These are phyloP conservation scores for Alternaria triticimaculans DNA, from an alignment of 2,329 filamentous ascomycete species.

Conservation along the genomic window DNA sequence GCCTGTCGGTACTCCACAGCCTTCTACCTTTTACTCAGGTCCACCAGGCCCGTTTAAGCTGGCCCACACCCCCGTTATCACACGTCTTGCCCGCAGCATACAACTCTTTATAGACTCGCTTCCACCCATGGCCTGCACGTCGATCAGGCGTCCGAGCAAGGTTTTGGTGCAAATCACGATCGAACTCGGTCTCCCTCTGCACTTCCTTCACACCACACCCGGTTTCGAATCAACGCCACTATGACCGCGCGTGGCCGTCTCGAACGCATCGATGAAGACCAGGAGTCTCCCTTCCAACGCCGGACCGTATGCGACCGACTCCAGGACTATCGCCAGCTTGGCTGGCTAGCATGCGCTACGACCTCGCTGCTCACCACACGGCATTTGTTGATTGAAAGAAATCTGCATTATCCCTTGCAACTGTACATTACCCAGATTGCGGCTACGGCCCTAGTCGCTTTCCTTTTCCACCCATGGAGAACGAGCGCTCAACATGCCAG, in stretches of 20 bases:
- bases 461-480: slow-evolving; percentile 1
- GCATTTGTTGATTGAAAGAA: slow-evolving; percentile 29
- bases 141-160: not conserved
- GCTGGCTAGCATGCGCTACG: slow-evolving; percentile 26
- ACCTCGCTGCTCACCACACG: slow-evolving; percentile 28
- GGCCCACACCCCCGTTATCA: slow-evolving; percentile 3
- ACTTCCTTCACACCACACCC: not conserved
- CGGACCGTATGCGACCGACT: slow-evolving; percentile 4
- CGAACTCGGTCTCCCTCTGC: not conserved
- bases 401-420: slow-evolving; percentile 33
- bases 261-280: not conserved
- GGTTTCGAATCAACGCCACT: not conserved
- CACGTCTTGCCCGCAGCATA: not conserved
- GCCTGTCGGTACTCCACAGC: not conserved
- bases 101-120: slow-evolving; percentile 5
- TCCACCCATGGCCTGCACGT: not conserved
- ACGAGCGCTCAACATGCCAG: not conserved
- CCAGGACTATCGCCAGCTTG: slow-evolving; percentile 8
- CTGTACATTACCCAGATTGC: slow-evolving; percentile 21
- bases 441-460: slow-evolving; percentile 8
- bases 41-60: not conserved
- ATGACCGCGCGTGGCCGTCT: slow-evolving; percentile 5
- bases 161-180: not conserved
- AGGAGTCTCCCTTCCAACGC: not conserved
- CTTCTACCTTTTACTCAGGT: slow-evolving; percentile 1